Conservation (phyloP, 116 monocot genomes). For the Trichopus zeylanicus region DNA sequence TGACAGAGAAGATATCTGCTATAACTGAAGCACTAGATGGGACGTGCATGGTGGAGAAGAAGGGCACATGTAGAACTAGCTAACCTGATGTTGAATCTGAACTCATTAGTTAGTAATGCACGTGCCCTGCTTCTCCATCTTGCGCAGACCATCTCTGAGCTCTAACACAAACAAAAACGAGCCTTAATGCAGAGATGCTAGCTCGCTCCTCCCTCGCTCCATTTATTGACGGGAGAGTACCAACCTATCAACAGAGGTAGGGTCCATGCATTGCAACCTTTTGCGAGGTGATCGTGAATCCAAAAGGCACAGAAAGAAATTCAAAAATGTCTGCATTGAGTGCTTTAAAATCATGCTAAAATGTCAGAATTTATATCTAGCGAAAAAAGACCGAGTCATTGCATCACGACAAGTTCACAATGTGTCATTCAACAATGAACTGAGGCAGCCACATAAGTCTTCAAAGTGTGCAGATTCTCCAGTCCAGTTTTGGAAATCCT, state of each 20-base stretch:
- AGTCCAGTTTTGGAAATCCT: too few relatives aligned
- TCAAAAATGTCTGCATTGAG: too few relatives aligned
- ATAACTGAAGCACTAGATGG: conserved; percentile 5
- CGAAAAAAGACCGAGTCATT: too few relatives aligned
- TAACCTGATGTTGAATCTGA: conserved; percentile 1
- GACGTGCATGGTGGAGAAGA: conserved; percentile 49
- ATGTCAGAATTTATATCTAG: too few relatives aligned
- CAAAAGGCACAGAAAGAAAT: too few relatives aligned
- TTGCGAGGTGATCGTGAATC: too few relatives aligned
- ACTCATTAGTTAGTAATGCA: conserved; percentile 24
- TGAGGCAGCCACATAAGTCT: too few relatives aligned
- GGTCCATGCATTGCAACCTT: background rate
- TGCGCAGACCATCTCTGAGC: conserved; percentile 25
- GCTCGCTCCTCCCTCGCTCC: background rate
- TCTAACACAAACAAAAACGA: background rate
- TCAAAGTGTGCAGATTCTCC: too few relatives aligned
- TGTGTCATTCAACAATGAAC: too few relatives aligned
- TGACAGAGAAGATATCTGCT: too few relatives aligned
- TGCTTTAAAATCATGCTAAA: too few relatives aligned
- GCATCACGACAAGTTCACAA: too few relatives aligned
- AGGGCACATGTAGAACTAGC: conserved; percentile 52
- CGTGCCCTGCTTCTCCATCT: conserved; percentile 65
- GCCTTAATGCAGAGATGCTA: background rate
- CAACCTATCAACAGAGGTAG: background rate
- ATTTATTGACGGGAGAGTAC: conserved; percentile 2